Percentiles rank a stretch among this genome's conserved stretches.
Conservation (phyloP, 2,329 filamentous ascomycete species). For the Colletotrichum horii region DNA sequence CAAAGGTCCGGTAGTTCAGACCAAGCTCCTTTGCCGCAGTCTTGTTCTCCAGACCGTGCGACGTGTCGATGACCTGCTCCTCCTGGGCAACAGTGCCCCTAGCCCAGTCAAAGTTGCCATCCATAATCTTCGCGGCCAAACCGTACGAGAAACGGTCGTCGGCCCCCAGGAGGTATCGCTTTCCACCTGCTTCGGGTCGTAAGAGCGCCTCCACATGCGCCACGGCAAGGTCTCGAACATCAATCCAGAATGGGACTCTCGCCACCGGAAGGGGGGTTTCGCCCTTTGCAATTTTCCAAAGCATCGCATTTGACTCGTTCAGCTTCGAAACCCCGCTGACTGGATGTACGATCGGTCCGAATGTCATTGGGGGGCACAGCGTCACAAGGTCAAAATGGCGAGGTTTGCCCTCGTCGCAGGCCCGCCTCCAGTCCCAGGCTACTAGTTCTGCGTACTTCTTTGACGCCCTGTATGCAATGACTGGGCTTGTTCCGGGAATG, state of each 20-base stretch:
- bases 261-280: slow-evolving; percentile 40
- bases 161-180: slow-evolving; percentile 44
- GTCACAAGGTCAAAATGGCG: slow-evolving; percentile 46
- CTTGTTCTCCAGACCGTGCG: slow-evolving; percentile 46
- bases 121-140: slow-evolving; percentile 46
- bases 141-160: slow-evolving; percentile 52
- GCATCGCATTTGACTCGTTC: slow-evolving; percentile 46
- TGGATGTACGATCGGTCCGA: slow-evolving; percentile 48
- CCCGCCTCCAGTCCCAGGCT: slow-evolving; percentile 38
- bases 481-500: slow-evolving; percentile 42
- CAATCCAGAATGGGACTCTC: slow-evolving; percentile 48
- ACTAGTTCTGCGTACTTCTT: slow-evolving; percentile 40
- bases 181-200: slow-evolving; percentile 37
- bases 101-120: slow-evolving; percentile 42
- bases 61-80: slow-evolving; percentile 38
- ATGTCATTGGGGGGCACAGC: slow-evolving; percentile 49
- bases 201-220: slow-evolving; percentile 49
- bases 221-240: slow-evolving; percentile 49
- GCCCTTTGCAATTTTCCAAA: slow-evolving; percentile 45
- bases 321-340: slow-evolving; percentile 36
- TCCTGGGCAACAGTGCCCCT: slow-evolving; percentile 33
- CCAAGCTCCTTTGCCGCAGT: slow-evolving; percentile 44
- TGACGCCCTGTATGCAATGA: slow-evolving; percentile 36
- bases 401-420: slow-evolving; percentile 29
- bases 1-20: slow-evolving; percentile 38